Conservation (phyloP, 768 basidiomycete genomes). For the Termitomyces sp. region DNA sequence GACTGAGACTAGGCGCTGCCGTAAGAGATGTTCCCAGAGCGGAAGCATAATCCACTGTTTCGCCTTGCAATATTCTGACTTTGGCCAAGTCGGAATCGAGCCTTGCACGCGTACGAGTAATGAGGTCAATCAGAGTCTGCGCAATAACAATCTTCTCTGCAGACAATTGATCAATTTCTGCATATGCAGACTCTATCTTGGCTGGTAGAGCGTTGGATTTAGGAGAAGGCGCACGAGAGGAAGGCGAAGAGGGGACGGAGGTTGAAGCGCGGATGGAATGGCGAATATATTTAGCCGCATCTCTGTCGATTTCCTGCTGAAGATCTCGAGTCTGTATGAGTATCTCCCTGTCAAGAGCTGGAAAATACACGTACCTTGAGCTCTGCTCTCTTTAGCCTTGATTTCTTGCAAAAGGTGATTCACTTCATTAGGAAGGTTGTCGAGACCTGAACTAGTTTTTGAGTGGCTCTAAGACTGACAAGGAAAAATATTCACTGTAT, state of each 20-base stretch:
- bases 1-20: constrained; percentile 7
- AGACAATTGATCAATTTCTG: constrained; percentile 42
- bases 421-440: constrained; percentile 53
- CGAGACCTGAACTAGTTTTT: constrained; percentile 35
- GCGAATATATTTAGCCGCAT: constrained; percentile 48
- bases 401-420: constrained; percentile 52
- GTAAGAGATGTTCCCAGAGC: constrained; percentile 16
- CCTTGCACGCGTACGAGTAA: constrained; percentile 43
- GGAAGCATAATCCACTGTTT: constrained; percentile 31
- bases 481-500: constrained; percentile 36
- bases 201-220: constrained; percentile 35
- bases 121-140: constrained; percentile 45
- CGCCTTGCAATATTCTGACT: constrained; percentile 46
- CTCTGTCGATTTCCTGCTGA: constrained; percentile 48
- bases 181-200: constrained; percentile 43
- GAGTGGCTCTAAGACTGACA: not conserved
- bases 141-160: constrained; percentile 46
- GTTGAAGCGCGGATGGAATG: constrained; percentile 35
- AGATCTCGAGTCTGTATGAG: constrained; percentile 31
- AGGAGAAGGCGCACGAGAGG: constrained; percentile 33
- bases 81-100: constrained; percentile 49
- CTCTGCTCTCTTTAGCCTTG: constrained; percentile 39
- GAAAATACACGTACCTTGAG: constrained; percentile 32
- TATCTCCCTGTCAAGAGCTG: not conserved
- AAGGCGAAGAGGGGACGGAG: constrained; percentile 23